Evolutionary conservation across 2,329 filamentous ascomycete species (phyloP), one percentile per base, ranked within the genome.

Genomic region (Nigrospora osmanthi): DNA sequence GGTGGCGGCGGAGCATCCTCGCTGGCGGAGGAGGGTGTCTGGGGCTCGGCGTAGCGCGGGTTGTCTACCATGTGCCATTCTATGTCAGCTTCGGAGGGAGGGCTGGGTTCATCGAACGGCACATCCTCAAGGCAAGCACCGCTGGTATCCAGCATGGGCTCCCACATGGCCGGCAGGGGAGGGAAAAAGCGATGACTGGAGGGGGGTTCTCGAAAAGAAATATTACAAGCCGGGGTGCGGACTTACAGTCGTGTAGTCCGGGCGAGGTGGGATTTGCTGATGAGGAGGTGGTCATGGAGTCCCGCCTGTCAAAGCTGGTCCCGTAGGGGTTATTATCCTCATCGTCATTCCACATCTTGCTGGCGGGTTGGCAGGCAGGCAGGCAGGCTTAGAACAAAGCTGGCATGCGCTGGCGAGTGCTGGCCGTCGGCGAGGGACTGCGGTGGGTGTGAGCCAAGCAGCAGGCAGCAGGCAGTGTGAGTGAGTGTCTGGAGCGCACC

Each of bases 271-370:
- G 80, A 59, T 85, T 81, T 16, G 74, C 73, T 37, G 74, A 71
- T 31, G 84, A 84, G 28, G 84, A 88, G 38, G 81, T 76, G 38
- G 81, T 76, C 63, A 85, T 81, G 50, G 87, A 87, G 65, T 94
- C 87, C 58, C 87, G 82, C 57, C 87, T 85, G 65, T 93, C 87
- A 71, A 95, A 96, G 66, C 88, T 91, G 58, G 75, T 80, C 52
- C 89, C 90, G 61, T 97, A 96, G 6, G 91, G 91, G 65, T 97
- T 97, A 70, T 97, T 97, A 62, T 97, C 89, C 51, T 63, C 60
- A 70, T 97, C 91, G 73, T 97, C 90, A 76, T 96, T 94, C 91
- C 91, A 97, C 91, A 97, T 97, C 55, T 42, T 42, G 33, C 13
- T 28, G 40, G 13, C 35, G 33, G 32, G 10, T 7, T 28, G 23